Percentiles rank a stretch among this genome's conserved stretches.
These are phyloP conservation scores for Rostrohypoxylon terebratum DNA, from an alignment of 495 filamentous ascomycete species.

Conservation along the genomic window DNA sequence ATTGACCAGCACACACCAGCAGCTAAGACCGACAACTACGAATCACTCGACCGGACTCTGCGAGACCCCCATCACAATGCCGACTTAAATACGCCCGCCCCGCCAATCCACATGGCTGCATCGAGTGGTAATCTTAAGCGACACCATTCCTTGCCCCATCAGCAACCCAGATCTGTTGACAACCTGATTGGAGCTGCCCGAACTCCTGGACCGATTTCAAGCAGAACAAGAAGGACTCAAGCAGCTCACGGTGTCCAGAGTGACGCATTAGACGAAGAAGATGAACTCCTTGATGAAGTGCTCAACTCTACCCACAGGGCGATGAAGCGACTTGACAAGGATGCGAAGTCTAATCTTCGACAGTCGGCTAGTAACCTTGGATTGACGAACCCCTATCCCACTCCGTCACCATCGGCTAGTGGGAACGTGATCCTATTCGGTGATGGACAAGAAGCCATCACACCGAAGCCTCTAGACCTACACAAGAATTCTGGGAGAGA, in stretches of 20 bases:
- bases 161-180: conserved; percentile 72
- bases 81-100: conserved; percentile 67
- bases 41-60: conserved; percentile 81
- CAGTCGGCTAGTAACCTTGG: conserved; percentile 69
- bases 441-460: conserved; percentile 70
- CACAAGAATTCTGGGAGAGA: conserved; percentile 60
- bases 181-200: conserved; percentile 67
- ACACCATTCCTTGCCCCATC: conserved; percentile 81
- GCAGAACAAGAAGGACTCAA: conserved; percentile 83
- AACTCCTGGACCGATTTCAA: conserved; percentile 75
- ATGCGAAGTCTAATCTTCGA: conserved; percentile 62
- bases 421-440: conserved; percentile 78
- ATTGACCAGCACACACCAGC: conserved; percentile 71
- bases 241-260: conserved; percentile 83
- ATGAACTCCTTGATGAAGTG: conserved; percentile 92
- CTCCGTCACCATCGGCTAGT: conserved; percentile 89
- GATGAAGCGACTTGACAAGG: conserved; percentile 64
- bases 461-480: conserved; percentile 66
- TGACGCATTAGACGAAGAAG: conserved; percentile 96
- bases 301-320: conserved; percentile 62
- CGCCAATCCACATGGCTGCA: conserved; percentile 66
- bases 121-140: conserved; percentile 67
- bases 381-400: conserved; percentile 87
- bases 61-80: conserved; percentile 74
- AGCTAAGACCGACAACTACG: conserved; percentile 71